Evolutionary conservation across 1,284 basidiomycete genomes (phyloP).

Genomic region (Malassezia caprae): DNA sequence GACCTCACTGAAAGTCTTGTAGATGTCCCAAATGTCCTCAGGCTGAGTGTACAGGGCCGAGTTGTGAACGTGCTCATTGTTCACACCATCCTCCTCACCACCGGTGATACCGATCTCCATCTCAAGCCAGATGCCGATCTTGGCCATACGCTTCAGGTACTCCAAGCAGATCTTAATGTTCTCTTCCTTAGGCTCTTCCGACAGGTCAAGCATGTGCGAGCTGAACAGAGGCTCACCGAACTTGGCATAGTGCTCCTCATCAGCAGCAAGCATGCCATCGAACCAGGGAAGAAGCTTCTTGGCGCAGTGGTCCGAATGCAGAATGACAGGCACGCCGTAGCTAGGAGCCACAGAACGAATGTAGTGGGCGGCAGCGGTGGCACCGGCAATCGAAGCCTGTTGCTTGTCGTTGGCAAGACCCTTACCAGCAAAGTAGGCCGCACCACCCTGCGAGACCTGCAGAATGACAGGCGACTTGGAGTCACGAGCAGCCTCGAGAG

Average conservation of each 20-base stretch:
- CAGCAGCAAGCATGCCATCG: constrained; percentile 95
- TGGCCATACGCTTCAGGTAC: constrained; percentile 91
- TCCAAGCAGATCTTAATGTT: constrained; percentile 89
- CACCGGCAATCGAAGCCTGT: constrained; percentile 87
- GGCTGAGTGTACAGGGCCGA: constrained; percentile 91
- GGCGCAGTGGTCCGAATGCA: constrained; percentile 99
- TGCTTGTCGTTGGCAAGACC: constrained; percentile 89
- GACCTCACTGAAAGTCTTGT: constrained; percentile 71
- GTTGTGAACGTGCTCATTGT: constrained; percentile 73
- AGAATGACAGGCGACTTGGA: constrained; percentile 96
- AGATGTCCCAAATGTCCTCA: constrained; percentile 79
- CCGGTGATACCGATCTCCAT: constrained; percentile 99
- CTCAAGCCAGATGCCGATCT: constrained; percentile 84
- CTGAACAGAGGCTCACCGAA: constrained; percentile 88
- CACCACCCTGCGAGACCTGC: constrained; percentile 93
- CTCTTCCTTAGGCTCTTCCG: constrained; percentile 92
- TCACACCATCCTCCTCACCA: constrained; percentile 95
- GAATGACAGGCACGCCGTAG: constrained; percentile 64
- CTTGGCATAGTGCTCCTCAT: constrained; percentile 81
- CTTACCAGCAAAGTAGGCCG: constrained; percentile 94
- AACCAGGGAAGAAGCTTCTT: constrained; percentile 98
- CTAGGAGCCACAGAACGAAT: constrained; percentile 66
- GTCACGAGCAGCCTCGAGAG: constrained; percentile 52
- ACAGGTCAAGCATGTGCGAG: constrained; percentile 99
- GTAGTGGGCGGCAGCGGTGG: constrained; percentile 84